Evolutionary conservation across 805 yeast species (phyloP), one percentile per base, ranked within the genome.

Genomic region (Metahyphopichia silvanorum): DNA sequence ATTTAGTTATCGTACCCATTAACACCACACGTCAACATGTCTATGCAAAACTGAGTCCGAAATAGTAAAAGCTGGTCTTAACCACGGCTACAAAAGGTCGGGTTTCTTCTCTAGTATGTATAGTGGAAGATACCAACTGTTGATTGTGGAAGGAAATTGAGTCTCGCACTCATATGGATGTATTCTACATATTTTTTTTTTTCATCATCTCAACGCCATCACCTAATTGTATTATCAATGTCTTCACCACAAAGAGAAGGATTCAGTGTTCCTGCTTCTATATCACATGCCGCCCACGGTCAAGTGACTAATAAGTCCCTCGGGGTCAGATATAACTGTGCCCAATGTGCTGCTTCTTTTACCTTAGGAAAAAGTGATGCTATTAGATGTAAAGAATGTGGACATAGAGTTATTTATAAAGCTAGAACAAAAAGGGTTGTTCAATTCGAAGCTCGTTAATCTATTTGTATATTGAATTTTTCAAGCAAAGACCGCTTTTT

Each of bases 371-470:
- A 91, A 66, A 86, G 85, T 47, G 98, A 93, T 60, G 95, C 98
- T 19, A 95, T 93, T 44, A 85, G 98, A 69, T 93, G 98, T 69
- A 89, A 88, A 66, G 95, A 89, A 49, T 93, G 98, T 66, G 98
- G 98, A 43, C 98, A 93, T 69, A 83, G 98, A 68, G 97, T 93
- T 39, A 71, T 93, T 42, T 86, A 91, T 71, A 93, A 93, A 71
- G 95, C 96, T 41, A 83, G 98, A 71, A 91, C 98, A 31, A 86
- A 89, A 73, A 79, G 98, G 71, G 86, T 91, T 95, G 94, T 76
- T 37, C 74, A 69, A 61, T 73, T 61, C 37, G 70, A 67, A 48
- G 67, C 66, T 20, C 58, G 69, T 46, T 66, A 51, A 41, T 9
- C 12, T 25, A 25, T 7, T 25, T 15, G 9, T 14, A 16, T 5